Percentiles rank a stretch among this genome's conserved stretches.
These are phyloP conservation scores for Pyrus hybrid DNA, from an alignment of 331 rosid genomes.

Conservation along the genomic window DNA sequence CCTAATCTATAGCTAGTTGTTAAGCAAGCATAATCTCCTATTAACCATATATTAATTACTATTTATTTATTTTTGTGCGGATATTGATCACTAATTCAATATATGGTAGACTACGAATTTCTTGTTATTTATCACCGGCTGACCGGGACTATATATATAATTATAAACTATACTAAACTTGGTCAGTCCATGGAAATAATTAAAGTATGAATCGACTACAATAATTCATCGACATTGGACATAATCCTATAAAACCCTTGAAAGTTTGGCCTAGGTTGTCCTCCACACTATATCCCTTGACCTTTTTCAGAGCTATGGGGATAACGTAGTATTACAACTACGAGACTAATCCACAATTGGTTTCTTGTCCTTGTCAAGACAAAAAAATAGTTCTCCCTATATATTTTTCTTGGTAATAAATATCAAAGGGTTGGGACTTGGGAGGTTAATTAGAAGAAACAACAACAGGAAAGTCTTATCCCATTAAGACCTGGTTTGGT, in stretches of 20 bases:
- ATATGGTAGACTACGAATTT: not conserved
- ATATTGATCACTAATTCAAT: not conserved
- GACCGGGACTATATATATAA: not conserved
- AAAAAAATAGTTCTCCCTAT: not conserved
- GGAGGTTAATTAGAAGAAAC: not conserved
- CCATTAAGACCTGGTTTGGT: too few relatives aligned
- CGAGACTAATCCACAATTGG: not conserved
- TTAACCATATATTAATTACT: not conserved
- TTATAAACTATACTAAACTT: not conserved
- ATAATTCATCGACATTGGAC: not conserved
- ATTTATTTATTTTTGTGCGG: too few relatives aligned
- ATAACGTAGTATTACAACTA: not conserved
- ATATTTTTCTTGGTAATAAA: not conserved
- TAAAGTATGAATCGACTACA: not conserved
- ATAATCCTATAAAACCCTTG: not conserved
- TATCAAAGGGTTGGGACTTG: not conserved
- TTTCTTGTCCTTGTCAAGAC: not conserved
- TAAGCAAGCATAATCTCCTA: slow-evolving; percentile 3
- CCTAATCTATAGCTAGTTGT: not conserved
- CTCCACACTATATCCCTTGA: not conserved
- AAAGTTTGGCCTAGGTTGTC: not conserved
- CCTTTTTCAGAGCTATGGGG: not conserved
- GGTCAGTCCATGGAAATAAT: not conserved
- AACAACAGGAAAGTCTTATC: too few relatives aligned
- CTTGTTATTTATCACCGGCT: not conserved